Percentiles rank a stretch among this genome's conserved stretches.
Evolutionary conservation across 148 eudicot genomes (phyloP).

Genomic region (Arbutus unedo): DNA sequence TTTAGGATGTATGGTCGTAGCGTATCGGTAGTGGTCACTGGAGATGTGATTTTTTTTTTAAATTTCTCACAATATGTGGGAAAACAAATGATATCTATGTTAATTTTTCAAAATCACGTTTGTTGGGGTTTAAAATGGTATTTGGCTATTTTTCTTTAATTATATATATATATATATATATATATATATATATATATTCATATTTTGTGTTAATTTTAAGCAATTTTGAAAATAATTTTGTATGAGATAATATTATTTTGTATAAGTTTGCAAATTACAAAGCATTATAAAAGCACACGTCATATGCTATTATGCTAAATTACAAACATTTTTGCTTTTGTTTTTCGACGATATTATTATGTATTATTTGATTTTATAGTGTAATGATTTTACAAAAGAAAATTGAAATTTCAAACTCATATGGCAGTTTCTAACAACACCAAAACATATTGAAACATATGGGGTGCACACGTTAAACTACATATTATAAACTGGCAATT

Average conservation of each 20-base stretch:
- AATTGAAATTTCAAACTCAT: background rate
- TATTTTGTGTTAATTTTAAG: background rate
- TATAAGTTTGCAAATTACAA: background rate
- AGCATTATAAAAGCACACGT: background rate
- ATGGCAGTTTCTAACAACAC: background rate
- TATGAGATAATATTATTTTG: background rate
- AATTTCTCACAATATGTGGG: background rate
- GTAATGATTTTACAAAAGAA: background rate
- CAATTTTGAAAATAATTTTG: background rate
- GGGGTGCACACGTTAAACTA: background rate
- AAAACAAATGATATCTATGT: background rate
- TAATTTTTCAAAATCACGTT: background rate
- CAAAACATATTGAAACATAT: background rate
- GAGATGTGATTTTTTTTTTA: background rate
- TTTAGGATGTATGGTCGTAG: background rate
- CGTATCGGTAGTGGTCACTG: background rate
- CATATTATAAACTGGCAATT: background rate
- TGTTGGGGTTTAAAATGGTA: background rate
- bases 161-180: background rate
- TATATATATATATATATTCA: background rate
- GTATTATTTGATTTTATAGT: background rate
- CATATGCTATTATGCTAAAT: background rate
- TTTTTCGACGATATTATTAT: background rate
- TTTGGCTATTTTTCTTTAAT: background rate
- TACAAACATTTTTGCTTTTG: background rate